These are phyloP conservation scores for Hemerocallis citrina DNA, from an alignment of 106 monocot species.

Conservation along the genomic window DNA sequence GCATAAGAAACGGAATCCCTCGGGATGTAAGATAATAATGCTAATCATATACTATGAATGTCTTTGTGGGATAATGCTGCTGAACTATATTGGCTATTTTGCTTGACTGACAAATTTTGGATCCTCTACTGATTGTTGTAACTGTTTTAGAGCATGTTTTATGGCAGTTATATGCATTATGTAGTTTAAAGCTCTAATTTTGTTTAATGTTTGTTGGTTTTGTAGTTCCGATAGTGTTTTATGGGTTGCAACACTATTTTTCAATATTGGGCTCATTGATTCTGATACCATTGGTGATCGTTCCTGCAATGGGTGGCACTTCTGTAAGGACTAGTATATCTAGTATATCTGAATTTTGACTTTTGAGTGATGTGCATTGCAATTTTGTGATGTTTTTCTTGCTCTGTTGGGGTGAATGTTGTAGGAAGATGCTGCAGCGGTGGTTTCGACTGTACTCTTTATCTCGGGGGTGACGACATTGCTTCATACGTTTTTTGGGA, in stretches of 20 bases:
- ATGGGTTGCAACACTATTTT: slow-evolving; percentile 79
- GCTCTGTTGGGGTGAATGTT: not conserved
- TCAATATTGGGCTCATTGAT: slow-evolving; percentile 88
- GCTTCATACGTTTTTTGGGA: slow-evolving; percentile 77
- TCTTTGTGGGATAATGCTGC: too few species aligned
- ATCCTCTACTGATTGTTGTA: too few species aligned
- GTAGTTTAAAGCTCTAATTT: not conserved
- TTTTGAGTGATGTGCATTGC: not conserved
- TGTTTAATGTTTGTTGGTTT: slow-evolving; percentile 6
- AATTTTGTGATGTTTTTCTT: not conserved
- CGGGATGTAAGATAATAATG: too few species aligned
- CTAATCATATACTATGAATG: too few species aligned
- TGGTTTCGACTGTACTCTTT: slow-evolving; percentile 83
- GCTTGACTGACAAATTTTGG: too few species aligned
- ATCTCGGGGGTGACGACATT: slow-evolving; percentile 86
- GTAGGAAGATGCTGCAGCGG: slow-evolving; percentile 81
- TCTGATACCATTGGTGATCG: slow-evolving; percentile 78
- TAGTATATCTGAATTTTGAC: not conserved
- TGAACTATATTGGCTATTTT: too few species aligned
- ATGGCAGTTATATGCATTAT: too few species aligned
- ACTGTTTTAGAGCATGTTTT: too few species aligned
- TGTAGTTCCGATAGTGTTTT: slow-evolving; percentile 71
- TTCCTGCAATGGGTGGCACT: slow-evolving; percentile 94
- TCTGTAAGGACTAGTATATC: slow-evolving; percentile 44
- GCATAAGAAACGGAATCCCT: too few species aligned